Evolutionary conservation across 2,329 filamentous ascomycete species (phyloP).

Genomic region (Magnaporthiopsis poae): DNA sequence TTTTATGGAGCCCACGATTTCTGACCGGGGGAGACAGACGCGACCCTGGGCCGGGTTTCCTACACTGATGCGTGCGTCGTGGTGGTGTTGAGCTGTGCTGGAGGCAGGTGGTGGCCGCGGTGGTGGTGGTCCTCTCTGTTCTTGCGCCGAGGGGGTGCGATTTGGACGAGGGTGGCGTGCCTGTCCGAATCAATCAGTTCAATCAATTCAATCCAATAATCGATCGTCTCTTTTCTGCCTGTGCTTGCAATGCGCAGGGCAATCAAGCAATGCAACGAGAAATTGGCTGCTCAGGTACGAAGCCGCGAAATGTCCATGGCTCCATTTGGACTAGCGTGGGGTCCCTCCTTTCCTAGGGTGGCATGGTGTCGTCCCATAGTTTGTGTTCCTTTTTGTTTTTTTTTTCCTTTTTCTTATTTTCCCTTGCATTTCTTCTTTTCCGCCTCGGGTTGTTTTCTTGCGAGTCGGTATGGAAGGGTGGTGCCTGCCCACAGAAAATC

Average conservation of each 20-base stretch:
- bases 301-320: too few species aligned
- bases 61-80: slow-evolving; percentile 7
- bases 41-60: slow-evolving; percentile 25
- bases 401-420: slow-evolving; percentile 2
- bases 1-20: slow-evolving; percentile 29
- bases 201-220: slow-evolving; percentile 7
- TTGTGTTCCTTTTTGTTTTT: not conserved
- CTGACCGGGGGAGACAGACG: slow-evolving; percentile 19
- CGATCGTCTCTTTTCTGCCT: slow-evolving; percentile 9
- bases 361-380: not conserved
- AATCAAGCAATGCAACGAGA: slow-evolving; percentile 10
- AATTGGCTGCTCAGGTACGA: slow-evolving; percentile 1
- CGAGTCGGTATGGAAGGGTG: too few species aligned
- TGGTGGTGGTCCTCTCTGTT: slow-evolving; percentile 3
- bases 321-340: not conserved
- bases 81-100: not conserved
- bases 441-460: not conserved
- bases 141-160: not conserved
- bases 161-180: slow-evolving; percentile 6
- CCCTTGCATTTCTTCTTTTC: not conserved
- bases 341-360: slow-evolving; percentile 1
- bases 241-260: slow-evolving; percentile 8
- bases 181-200: slow-evolving; percentile 6
- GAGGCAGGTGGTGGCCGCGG: slow-evolving; percentile 3
- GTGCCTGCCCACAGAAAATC: too few species aligned